Conservation (phyloP, 208 protist species). For the Leishmania major region DNA sequence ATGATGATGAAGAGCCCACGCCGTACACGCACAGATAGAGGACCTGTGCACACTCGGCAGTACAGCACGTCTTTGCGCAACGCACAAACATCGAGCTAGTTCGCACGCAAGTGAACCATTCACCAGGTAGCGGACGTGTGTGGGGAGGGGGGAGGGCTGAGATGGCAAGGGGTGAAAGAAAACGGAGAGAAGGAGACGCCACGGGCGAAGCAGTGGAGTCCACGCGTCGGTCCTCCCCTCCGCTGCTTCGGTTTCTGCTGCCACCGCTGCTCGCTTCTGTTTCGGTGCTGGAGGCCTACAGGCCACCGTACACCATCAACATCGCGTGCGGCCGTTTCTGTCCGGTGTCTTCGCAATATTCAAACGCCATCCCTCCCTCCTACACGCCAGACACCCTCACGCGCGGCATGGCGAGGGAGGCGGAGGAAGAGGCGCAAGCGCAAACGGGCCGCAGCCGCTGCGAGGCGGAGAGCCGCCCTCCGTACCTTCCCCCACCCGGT, state of each 20-base stretch:
- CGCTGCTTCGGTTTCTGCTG: background rate
- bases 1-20: background rate
- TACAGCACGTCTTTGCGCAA: background rate
- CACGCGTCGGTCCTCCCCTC: background rate
- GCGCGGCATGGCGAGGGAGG: background rate
- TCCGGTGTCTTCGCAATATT: background rate
- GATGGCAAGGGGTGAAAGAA: background rate
- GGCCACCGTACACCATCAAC: background rate
- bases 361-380: background rate
- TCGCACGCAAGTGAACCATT: background rate
- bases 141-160: background rate
- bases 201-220: background rate
- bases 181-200: background rate
- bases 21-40: background rate
- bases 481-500: background rate
- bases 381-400: background rate
- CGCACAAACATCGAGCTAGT: background rate
- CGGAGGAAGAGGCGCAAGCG: background rate
- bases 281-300: background rate
- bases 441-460: background rate
- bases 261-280: background rate
- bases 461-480: background rate
- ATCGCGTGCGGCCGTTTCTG: background rate
- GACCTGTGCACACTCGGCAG: background rate
- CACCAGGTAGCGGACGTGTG: too few species aligned